These are phyloP conservation scores for Drosera capensis DNA, from an alignment of 148 eudicot species.

Conservation along the genomic window DNA sequence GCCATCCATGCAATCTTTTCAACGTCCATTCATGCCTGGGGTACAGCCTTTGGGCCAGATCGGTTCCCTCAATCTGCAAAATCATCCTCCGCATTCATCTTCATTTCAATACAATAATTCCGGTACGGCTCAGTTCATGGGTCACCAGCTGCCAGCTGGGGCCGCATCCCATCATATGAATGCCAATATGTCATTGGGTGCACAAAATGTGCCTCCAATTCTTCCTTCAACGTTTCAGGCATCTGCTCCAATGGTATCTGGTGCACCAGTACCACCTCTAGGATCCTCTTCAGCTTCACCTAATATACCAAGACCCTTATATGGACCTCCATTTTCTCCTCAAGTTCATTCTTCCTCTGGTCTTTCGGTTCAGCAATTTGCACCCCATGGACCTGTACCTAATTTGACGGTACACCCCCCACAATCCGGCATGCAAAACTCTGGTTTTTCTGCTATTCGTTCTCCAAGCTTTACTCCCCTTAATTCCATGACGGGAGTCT, in stretches of 20 bases:
- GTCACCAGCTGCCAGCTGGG: slow-evolving; percentile 17
- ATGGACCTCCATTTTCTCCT: slow-evolving; percentile 16
- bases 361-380: slow-evolving; percentile 17
- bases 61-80: slow-evolving; percentile 22
- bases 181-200: too few relatives aligned
- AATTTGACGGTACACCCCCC: slow-evolving; percentile 14
- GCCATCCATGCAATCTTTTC: slow-evolving; percentile 26
- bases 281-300: slow-evolving; percentile 14
- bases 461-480: slow-evolving; percentile 38
- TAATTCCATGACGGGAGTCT: slow-evolving; percentile 15
- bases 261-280: slow-evolving; percentile 15
- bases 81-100: slow-evolving; percentile 8
- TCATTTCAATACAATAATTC: slow-evolving; percentile 15
- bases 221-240: slow-evolving; percentile 7
- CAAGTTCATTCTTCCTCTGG: slow-evolving; percentile 22
- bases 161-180: too few relatives aligned
- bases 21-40: slow-evolving; percentile 22
- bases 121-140: slow-evolving; percentile 14
- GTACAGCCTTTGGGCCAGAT: slow-evolving; percentile 23
- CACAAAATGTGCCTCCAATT: too few relatives aligned
- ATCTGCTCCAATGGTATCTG: slow-evolving; percentile 8
- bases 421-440: slow-evolving; percentile 19
- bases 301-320: slow-evolving; percentile 9
- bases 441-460: slow-evolving; percentile 11
- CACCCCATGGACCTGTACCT: slow-evolving; percentile 15